Conservation (phyloP, 805 yeast species). For the Saccharomycopsis babjevae region DNA sequence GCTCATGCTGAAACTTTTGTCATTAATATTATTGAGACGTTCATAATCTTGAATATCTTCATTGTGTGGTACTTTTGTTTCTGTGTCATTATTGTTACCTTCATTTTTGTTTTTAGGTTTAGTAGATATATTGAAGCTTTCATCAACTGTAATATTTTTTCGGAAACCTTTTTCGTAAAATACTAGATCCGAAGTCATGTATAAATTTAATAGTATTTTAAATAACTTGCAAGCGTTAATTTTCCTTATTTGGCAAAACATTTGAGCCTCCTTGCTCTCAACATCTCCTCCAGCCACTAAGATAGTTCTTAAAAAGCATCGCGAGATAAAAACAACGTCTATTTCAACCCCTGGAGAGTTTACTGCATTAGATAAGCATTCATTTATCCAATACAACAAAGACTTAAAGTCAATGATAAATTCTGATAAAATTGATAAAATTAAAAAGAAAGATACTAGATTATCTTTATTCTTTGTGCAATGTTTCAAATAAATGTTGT, state of each 20-base stretch:
- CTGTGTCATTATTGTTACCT: not conserved
- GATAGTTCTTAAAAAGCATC: slow-evolving; percentile 8
- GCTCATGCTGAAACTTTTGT: not conserved
- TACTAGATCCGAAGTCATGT: slow-evolving; percentile 5
- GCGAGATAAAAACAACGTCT: slow-evolving; percentile 11
- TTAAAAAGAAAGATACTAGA: slow-evolving; percentile 6
- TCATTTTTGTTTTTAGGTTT: not conserved
- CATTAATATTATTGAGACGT: not conserved
- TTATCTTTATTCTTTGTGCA: slow-evolving; percentile 5
- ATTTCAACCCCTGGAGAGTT: slow-evolving; percentile 16
- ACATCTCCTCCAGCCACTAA: not conserved
- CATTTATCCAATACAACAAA: slow-evolving; percentile 13
- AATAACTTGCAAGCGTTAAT: slow-evolving; percentile 10
- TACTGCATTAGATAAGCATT: slow-evolving; percentile 16
- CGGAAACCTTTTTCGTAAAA: slow-evolving; percentile 7
- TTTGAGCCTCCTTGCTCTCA: not conserved
- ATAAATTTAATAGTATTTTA: slow-evolving; percentile 11
- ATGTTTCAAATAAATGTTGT: not conserved
- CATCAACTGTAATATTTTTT: slow-evolving; percentile 2
- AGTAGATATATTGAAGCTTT: slow-evolving; percentile 2
- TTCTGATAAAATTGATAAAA: slow-evolving; percentile 7
- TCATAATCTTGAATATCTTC: not conserved
- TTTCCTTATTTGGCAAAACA: slow-evolving; percentile 1
- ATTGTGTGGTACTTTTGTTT: not conserved
- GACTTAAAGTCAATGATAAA: slow-evolving; percentile 6